Evolutionary conservation across 2,329 filamentous ascomycete species (phyloP).

Genomic region (Neoscytalidium dimidiatum): DNA sequence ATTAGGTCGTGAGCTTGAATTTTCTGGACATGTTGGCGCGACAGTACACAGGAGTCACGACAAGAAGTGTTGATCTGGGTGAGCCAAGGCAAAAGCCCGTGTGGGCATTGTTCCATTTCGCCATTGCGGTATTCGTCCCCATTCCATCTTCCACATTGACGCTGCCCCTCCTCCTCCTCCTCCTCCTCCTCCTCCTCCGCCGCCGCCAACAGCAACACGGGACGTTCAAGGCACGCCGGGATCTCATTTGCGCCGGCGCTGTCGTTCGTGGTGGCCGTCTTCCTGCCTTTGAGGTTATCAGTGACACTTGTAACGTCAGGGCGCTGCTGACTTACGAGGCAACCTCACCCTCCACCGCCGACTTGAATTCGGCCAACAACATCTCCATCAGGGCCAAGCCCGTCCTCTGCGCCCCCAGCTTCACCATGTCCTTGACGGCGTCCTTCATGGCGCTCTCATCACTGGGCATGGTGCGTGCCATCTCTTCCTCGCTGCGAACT

Average conservation of each 20-base stretch:
- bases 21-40: not conserved
- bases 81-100: not conserved
- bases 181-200: not conserved
- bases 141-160: not conserved
- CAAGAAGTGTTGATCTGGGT: not conserved
- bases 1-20: not conserved
- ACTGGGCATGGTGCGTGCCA: not conserved
- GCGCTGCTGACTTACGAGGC: not conserved
- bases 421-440: not conserved
- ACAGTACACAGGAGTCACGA: not conserved
- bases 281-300: not conserved
- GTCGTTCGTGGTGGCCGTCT: not conserved
- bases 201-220: not conserved
- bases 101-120: not conserved
- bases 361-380: conserved; percentile 8
- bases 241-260: not conserved
- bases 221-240: not conserved
- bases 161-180: not conserved
- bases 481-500: not conserved
- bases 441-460: not conserved
- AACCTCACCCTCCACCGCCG: conserved; percentile 12
- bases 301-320: not conserved
- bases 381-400: not conserved
- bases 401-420: not conserved
- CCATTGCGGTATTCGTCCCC: not conserved